phyloP scores from a whole-genome alignment of 2,329 filamentous ascomycete genomes.

The Purpureocillium lavendulum region DNA sequence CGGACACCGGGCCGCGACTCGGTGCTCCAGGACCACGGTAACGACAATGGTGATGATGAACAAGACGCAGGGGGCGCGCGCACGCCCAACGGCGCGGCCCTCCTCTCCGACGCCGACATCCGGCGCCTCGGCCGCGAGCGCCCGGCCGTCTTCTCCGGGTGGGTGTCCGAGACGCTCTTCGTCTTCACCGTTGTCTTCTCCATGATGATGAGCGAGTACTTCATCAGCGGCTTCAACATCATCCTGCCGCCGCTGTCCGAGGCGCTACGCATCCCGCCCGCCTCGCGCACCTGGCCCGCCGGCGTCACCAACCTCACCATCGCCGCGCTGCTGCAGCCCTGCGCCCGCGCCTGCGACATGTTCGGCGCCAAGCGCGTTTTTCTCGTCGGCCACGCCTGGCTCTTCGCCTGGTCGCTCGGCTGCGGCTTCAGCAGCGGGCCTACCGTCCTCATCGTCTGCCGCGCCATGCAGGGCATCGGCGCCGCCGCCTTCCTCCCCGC shows the following conservation, averaged over 20 bases:
- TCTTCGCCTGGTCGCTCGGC: conserved; percentile 59
- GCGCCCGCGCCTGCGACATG: conserved; percentile 53
- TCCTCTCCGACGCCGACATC: conserved; percentile 26
- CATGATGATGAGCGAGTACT: conserved; percentile 63
- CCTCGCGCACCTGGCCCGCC: conserved; percentile 54
- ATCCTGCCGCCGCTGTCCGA: conserved; percentile 58
- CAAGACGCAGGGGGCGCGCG: no score
- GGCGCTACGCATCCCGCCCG: conserved; percentile 55
- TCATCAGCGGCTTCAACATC: conserved; percentile 68
- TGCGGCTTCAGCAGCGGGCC: conserved; percentile 61
- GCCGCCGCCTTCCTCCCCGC: conserved; percentile 61
- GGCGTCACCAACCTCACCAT: conserved; percentile 52
- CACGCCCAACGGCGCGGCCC: background rate
- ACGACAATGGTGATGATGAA: no score
- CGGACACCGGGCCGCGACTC: no score
- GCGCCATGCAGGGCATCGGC: conserved; percentile 67
- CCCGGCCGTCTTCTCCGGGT: conserved; percentile 44
- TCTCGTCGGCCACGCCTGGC: conserved; percentile 52
- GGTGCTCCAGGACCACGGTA: no score
- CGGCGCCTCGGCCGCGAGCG: conserved; percentile 55
- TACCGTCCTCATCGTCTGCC: conserved; percentile 64
- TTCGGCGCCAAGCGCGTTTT: conserved; percentile 56
- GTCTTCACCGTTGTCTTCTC: conserved; percentile 53
- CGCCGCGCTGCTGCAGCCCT: conserved; percentile 51
- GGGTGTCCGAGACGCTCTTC: conserved; percentile 52